Conservation (phyloP, 148 eudicot genomes). For the Camellia lanceoleosa region DNA sequence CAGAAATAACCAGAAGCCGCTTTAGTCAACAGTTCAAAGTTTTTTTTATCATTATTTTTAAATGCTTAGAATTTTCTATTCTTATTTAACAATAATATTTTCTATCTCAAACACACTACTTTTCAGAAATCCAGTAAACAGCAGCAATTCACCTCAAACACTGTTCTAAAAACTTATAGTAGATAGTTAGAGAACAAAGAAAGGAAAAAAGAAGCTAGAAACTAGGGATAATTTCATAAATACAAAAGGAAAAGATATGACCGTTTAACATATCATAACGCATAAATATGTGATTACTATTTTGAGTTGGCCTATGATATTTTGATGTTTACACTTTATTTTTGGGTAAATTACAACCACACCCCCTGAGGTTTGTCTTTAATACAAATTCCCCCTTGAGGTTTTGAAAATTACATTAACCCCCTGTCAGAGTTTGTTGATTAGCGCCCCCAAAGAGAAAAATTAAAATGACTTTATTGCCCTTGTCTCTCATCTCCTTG, state of each 20-base stretch:
- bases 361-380: too few species aligned
- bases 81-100: not conserved
- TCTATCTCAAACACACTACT: not conserved
- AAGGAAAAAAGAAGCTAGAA: not conserved
- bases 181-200: not conserved
- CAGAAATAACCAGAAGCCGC: conserved; percentile 17
- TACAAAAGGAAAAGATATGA: not conserved
- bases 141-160: conserved; percentile 9
- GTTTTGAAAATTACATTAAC: too few species aligned
- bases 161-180: not conserved
- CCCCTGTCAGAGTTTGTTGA: too few species aligned
- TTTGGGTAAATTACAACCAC: not conserved
- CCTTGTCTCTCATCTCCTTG: too few species aligned
- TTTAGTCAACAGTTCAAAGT: conserved; percentile 1
- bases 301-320: not conserved
- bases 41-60: too few species aligned
- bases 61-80: too few species aligned
- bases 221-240: not conserved
- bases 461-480: too few species aligned
- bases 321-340: not conserved
- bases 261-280: too few species aligned
- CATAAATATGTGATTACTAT: not conserved
- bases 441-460: too few species aligned
- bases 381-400: too few species aligned
- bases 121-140: not conserved